phyloP scores from a whole-genome alignment of 371 early-diverging fungal genomes.

The Actinomucor elegans region DNA sequence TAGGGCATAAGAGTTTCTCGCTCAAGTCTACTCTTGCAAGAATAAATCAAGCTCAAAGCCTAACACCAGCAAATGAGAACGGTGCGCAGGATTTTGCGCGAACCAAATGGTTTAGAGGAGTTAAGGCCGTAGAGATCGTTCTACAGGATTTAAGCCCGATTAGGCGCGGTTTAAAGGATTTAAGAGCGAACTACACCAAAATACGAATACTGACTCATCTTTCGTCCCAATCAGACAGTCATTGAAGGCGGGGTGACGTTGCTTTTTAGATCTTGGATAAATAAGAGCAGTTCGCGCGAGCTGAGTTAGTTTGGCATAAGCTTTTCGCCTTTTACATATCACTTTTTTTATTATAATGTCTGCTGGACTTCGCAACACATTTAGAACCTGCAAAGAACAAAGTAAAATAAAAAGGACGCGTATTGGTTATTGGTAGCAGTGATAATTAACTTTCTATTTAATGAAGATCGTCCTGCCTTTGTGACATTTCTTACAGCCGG shows the following conservation, averaged over 20 bases:
- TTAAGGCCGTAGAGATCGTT: neutral
- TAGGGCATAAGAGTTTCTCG: too few species aligned
- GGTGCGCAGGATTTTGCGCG: neutral
- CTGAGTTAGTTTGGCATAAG: neutral
- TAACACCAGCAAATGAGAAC: too few species aligned
- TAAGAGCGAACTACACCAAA: neutral
- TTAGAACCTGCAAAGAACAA: conserved; percentile 41
- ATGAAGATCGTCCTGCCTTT: conserved; percentile 81
- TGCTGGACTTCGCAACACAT: conserved; percentile 44
- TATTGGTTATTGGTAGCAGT: neutral
- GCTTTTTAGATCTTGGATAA: neutral
- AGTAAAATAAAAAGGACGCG: conserved; percentile 23
- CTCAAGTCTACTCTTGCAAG: too few species aligned
- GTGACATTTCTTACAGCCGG: conserved; percentile 94
- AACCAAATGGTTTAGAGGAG: neutral
- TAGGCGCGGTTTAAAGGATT: conserved; percentile 10
- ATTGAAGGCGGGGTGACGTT: neutral
- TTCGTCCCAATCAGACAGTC: neutral
- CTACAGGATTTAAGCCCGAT: conserved; percentile 3
- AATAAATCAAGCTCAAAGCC: too few species aligned
- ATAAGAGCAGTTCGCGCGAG: neutral
- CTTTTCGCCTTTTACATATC: neutral
- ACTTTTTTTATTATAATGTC: too few species aligned
- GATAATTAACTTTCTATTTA: neutral
- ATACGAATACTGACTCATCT: conserved; percentile 17